Evolutionary conservation across 2,329 filamentous ascomycete species (phyloP).

Genomic region (Gaeumannomyces sp.): DNA sequence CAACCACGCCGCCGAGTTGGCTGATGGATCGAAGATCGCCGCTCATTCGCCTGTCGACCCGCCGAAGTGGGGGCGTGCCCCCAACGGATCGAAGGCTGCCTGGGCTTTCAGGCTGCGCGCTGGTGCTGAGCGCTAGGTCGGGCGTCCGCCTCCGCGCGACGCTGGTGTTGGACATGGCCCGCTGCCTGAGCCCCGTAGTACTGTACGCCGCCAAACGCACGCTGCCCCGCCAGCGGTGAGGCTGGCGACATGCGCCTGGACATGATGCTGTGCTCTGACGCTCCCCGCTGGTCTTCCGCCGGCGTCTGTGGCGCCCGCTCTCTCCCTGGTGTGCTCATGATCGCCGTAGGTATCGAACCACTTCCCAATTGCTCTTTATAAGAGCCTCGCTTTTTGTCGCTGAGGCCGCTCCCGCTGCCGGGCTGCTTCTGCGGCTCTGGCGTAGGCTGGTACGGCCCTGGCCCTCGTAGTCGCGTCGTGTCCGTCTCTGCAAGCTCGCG

Average conservation of each 20-base stretch:
- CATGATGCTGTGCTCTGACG: neutral
- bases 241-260: neutral
- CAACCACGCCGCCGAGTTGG: conserved; percentile 36
- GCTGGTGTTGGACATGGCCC: conserved; percentile 48
- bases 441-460: conserved; percentile 28
- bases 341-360: conserved; percentile 15
- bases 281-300: neutral
- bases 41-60: conserved; percentile 62
- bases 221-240: neutral
- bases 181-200: conserved; percentile 13
- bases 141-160: conserved; percentile 46
- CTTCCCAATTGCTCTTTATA: conserved; percentile 4
- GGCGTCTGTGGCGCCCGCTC: neutral
- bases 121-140: conserved; percentile 40
- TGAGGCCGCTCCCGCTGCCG: neutral
- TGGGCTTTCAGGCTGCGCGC: conserved; percentile 50
- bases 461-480: conserved; percentile 35
- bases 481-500: conserved; percentile 10
- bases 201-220: neutral
- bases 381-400: conserved; percentile 5
- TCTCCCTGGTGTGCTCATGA: neutral
- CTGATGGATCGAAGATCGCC: conserved; percentile 69
- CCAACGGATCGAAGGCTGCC: conserved; percentile 39
- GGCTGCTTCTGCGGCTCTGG: conserved; percentile 32
- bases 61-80: conserved; percentile 63